Percentiles rank a stretch among this genome's conserved stretches.
Evolutionary conservation across 441 rosid species (phyloP).

Genomic region (Breynia disticha): DNA sequence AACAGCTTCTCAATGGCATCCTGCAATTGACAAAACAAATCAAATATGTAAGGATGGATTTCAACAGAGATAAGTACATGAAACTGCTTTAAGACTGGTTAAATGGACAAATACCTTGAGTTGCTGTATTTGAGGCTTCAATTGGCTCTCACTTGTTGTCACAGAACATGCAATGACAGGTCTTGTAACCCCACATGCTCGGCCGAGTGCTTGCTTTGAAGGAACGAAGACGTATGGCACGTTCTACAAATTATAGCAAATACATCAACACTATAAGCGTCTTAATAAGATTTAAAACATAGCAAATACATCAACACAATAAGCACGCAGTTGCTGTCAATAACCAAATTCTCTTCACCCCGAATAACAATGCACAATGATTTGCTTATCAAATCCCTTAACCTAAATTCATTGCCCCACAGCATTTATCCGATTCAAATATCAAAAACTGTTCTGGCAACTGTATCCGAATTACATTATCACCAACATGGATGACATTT

Average conservation of each 20-base stretch:
- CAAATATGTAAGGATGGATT: background rate
- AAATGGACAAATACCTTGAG: slow-evolving; percentile 45
- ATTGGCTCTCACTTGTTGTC: slow-evolving; percentile 73
- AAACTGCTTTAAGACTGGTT: background rate
- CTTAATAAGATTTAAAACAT: background rate
- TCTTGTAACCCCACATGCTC: slow-evolving; percentile 99
- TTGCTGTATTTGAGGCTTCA: slow-evolving; percentile 73
- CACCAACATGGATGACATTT: too few relatives aligned
- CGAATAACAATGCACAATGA: too few relatives aligned
- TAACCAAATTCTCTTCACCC: too few relatives aligned
- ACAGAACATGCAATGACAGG: slow-evolving; percentile 89
- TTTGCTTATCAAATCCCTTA: too few relatives aligned
- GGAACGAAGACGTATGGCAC: slow-evolving; percentile 97
- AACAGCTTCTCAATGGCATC: slow-evolving; percentile 94
- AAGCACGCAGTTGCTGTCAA: too few relatives aligned
- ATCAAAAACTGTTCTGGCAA: too few relatives aligned
- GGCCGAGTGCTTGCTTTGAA: slow-evolving; percentile 86
- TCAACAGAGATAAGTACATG: background rate
- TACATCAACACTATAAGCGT: background rate
- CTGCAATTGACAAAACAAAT: slow-evolving; percentile 28
- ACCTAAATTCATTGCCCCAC: too few relatives aligned
- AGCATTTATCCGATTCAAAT: too few relatives aligned
- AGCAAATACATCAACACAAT: too few relatives aligned
- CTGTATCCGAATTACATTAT: too few relatives aligned
- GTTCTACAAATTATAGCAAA: slow-evolving; percentile 38